Base-by-base conservation (phyloP, 345 rosid genomes). In the Fremontodendron californicum region DNA sequence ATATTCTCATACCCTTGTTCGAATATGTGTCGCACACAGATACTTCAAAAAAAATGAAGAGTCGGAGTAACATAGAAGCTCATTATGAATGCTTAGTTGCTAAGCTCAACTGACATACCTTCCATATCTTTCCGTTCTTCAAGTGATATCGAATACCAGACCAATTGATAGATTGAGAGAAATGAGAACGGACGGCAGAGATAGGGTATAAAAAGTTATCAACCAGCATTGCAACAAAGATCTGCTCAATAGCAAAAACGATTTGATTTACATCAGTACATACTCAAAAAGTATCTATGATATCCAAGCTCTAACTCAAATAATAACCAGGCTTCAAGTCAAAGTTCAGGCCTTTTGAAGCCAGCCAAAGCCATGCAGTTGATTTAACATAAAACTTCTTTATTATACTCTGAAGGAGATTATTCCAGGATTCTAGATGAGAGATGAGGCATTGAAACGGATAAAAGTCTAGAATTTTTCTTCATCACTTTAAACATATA, bases 131-230 rank as follows among this genome's bases (percentile, higher is more conserved):
- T 63, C 99, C 98, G 77, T 92, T 77, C 88, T 80, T 91, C 88
- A 93, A 85, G 85, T 93, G 88, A 82, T 95, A 95, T 75, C 91
- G 85, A 70, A 90, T 92, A 63, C 98, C 99, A 73, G 98, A 95
- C 99, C 98, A 95, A 82, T 92, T 93, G 83, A 95, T 95, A 18
- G 98, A 95, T 80, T 92, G 99, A 52, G 93, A 87, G 80, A 95
- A 95, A 84, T 95, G 98, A 39, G 99, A 95, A 31, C 94, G 94
- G 64, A 93, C 42, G 18, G 99, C 99, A 63, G 92, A 92, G 71
- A 95, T 58, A 5, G 98, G 92, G 80, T 95, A 95, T 60, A 95
- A 77, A 77, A 90, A 95, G 88, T 95, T 95, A 79, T 95, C 99
- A 75, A 95, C 98, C 81, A 93, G 78, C 90, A 92, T 45, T 16